Base-by-base conservation (phyloP, 2,329 filamentous ascomycete species). In the Elsinoe arachidis region DNA sequence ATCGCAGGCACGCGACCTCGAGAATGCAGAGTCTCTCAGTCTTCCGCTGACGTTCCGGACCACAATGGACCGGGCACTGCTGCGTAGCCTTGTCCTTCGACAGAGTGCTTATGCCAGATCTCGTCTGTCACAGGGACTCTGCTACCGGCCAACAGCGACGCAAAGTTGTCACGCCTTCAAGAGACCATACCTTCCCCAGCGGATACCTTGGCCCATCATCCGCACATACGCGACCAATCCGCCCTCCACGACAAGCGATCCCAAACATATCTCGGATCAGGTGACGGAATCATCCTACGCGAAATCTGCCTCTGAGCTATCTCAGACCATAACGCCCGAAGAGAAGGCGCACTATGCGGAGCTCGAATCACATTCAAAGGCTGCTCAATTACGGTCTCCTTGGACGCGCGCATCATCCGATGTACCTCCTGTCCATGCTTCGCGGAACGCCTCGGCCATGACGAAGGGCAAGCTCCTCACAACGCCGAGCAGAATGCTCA, bases 401-500 rank as follows among this genome's bases (percentile, higher is more conserved):
- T 87, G 85, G 85, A 82, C 83, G 61, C 76, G 83, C 14, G 78
- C 85, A 61, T 80, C 82, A 2, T 80, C 79, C 41, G 79, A 83
- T 60, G 64, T 72, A 37, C 76, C 81, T n/a, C 82, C 82, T 5
- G 80, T 83, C 3, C 73, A 74, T 57, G 68, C 75, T 57, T 68
- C 76, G 62, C 69, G 76, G 34, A 74, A 72, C 60, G 78, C 81
- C 68, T 72, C 79, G 60, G 77, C 78, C 11, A 86, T 86, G 82
- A 83, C 80, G 1, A 86, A 85, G 69, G 84, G 88, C 17, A 90
- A 90, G 67, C 79, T 95, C 2, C 73, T 92, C 26, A 91, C 88
- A 0, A 95, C 89, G 0, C 88, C 88, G 0, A 90, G 86, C 0
- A 80, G 87, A 1, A 81, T 92, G 58, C 79, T 95, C 52, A 93